Conservation (phyloP, 441 rosid genomes). For the Corymbia calophylla region DNA sequence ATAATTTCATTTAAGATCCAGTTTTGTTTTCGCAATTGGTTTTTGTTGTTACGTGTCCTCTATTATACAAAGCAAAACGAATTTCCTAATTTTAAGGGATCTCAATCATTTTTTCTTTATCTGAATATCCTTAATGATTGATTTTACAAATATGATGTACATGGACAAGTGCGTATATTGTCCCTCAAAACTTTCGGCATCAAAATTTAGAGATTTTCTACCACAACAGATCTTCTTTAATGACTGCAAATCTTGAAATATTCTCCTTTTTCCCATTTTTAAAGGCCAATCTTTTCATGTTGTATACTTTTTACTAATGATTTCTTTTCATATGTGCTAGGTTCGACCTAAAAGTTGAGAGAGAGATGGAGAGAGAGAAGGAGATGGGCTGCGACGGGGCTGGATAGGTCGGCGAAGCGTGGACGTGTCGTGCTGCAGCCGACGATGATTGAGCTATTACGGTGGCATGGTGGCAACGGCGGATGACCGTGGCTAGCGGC, state of each 20-base stretch:
- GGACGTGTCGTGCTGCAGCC: background rate
- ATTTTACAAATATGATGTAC: background rate
- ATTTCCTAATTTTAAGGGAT: background rate
- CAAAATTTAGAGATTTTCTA: background rate
- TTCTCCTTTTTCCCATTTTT: background rate
- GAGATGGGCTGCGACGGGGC: background rate
- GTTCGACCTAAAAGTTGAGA: no score
- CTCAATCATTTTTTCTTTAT: background rate
- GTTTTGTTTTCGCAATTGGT: background rate
- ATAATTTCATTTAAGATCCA: background rate
- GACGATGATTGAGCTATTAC: background rate
- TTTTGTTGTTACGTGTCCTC: background rate
- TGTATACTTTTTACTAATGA: background rate
- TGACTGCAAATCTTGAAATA: background rate
- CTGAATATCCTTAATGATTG: background rate
- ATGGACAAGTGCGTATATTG: background rate
- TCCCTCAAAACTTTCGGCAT: background rate
- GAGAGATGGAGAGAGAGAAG: background rate
- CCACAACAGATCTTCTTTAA: background rate
- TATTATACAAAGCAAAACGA: background rate
- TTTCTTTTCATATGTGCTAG: background rate
- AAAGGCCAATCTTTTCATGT: background rate
- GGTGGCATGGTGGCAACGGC: background rate
- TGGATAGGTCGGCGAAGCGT: background rate
- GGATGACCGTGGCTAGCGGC: background rate